These are phyloP conservation scores for Colletotrichum trifolii DNA, from an alignment of 2,329 filamentous ascomycete genomes.

Conservation along the genomic window DNA sequence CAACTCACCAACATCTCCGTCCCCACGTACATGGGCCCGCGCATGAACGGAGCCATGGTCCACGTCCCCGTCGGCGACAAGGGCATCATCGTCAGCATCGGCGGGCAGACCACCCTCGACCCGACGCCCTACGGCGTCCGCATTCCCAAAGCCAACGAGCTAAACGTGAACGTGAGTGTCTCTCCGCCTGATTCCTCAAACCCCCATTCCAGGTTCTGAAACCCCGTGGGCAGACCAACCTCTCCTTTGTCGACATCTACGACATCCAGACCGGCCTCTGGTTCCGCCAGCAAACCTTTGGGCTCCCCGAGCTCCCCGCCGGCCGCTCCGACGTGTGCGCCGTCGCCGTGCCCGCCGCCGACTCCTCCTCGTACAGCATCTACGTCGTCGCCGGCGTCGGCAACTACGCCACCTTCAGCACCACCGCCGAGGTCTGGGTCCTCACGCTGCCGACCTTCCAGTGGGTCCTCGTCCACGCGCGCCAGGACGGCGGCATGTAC, in stretches of 20 bases:
- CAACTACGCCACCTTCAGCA: slow-evolving; percentile 32
- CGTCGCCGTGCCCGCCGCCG: slow-evolving; percentile 35
- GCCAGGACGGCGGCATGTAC: slow-evolving; percentile 34
- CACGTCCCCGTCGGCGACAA: slow-evolving; percentile 37
- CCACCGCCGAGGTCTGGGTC: slow-evolving; percentile 28
- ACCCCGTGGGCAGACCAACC: slow-evolving; percentile 25
- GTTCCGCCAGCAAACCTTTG: slow-evolving; percentile 40
- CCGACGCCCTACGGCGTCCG: slow-evolving; percentile 28
- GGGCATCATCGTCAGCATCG: slow-evolving; percentile 37
- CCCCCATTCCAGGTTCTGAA: no score
- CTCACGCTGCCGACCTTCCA: slow-evolving; percentile 38
- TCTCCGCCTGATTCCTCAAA: fast-evolving
- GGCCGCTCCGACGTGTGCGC: slow-evolving; percentile 39
- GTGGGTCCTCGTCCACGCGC: slow-evolving; percentile 36
- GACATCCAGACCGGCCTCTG: slow-evolving; percentile 38
- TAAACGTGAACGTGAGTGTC: slow-evolving; percentile 15
- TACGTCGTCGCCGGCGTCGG: slow-evolving; percentile 39
- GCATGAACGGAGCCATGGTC: slow-evolving; percentile 40
- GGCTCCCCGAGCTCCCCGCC: slow-evolving; percentile 32
- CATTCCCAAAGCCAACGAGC: neutral
- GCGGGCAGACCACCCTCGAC: slow-evolving; percentile 35
- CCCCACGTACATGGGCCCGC: slow-evolving; percentile 36
- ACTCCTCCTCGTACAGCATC: slow-evolving; percentile 38
- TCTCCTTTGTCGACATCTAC: slow-evolving; percentile 38
- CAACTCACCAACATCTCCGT: slow-evolving; percentile 39